phyloP scores from a whole-genome alignment of 2,329 filamentous ascomycete species.

The Nannizziopsis arthrosporioides region DNA sequence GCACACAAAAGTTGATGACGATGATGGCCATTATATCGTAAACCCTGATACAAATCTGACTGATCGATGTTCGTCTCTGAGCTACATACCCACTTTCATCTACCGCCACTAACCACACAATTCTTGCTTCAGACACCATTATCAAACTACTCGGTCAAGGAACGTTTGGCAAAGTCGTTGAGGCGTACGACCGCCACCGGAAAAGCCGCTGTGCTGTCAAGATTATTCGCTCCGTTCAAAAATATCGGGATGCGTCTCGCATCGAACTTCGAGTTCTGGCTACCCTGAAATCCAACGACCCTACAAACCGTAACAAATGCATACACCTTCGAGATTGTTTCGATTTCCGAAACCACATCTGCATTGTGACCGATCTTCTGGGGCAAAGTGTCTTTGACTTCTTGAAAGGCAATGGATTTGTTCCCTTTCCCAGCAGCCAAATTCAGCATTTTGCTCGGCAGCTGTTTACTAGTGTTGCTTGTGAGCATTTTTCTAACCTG shows the following conservation, averaged over 20 bases:
- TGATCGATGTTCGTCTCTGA: constrained; percentile 58
- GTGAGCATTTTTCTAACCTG: constrained; percentile 47
- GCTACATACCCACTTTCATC: neutral
- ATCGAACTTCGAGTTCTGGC: constrained; percentile 90
- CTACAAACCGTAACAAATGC: constrained; percentile 84
- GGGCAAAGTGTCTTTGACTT: constrained; percentile 98
- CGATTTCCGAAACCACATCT: constrained; percentile 94
- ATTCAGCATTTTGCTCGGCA: constrained; percentile 96
- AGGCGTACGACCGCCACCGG: constrained; percentile 68
- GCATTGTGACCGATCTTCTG: constrained; percentile 64
- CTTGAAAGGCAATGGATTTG: constrained; percentile 85
- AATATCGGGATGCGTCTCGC: constrained; percentile 89
- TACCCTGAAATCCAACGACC: constrained; percentile 83
- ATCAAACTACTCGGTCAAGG: constrained; percentile 84
- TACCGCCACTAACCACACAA: constrained; percentile 9
- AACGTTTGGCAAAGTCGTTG: constrained; percentile 95
- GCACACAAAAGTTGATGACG: constrained; percentile 74
- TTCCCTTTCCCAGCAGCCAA: constrained; percentile 95
- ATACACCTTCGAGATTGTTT: constrained; percentile 96
- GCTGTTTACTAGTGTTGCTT: constrained; percentile 94
- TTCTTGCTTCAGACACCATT: constrained; percentile 60
- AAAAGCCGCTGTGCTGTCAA: constrained; percentile 85
- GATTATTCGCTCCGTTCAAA: constrained; percentile 95
- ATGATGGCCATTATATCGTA: constrained; percentile 95
- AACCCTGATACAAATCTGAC: constrained; percentile 76